Conservation (phyloP, 768 basidiomycete species). For the Boletus sensibilis region DNA sequence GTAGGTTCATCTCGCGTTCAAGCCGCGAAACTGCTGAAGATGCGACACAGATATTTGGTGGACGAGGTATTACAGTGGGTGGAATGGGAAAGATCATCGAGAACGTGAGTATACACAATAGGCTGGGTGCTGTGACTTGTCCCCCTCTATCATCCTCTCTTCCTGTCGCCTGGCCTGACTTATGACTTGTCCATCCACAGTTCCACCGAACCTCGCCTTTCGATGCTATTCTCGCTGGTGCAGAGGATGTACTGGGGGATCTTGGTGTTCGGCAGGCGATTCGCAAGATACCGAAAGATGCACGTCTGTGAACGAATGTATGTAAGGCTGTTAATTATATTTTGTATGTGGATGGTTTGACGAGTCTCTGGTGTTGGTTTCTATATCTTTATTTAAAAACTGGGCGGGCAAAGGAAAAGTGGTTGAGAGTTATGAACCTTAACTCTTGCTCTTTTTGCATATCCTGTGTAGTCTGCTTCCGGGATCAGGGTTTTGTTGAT, state of each 20-base stretch:
- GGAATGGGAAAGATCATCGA: slow-evolving; percentile 87
- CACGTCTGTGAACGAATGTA: slow-evolving; percentile 35
- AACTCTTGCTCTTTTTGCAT: too few species aligned
- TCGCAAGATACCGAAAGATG: slow-evolving; percentile 61
- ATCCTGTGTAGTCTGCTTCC: too few species aligned
- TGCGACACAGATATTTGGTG: slow-evolving; percentile 85
- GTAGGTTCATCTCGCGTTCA: slow-evolving; percentile 64
- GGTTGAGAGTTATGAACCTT: too few species aligned
- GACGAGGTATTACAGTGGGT: slow-evolving; percentile 79
- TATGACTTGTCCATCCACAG: slow-evolving; percentile 34
- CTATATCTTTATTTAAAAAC: background rate
- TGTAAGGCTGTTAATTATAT: background rate
- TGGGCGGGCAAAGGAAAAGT: too few species aligned
- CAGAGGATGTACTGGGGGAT: slow-evolving; percentile 72
- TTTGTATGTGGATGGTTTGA: background rate
- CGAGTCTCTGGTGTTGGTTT: background rate
- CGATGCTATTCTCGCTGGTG: slow-evolving; percentile 81
- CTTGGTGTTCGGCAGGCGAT: slow-evolving; percentile 73
- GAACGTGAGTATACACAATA: slow-evolving; percentile 49
- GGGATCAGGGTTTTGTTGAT: too few species aligned
- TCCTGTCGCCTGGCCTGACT: background rate
- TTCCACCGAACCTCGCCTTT: slow-evolving; percentile 83
- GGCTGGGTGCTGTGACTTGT: background rate
- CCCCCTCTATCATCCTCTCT: background rate
- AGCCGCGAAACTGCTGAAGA: slow-evolving; percentile 56